Evolutionary conservation across 805 yeast genomes (phyloP), one percentile per base, ranked within the genome.

Genomic region (Teunomyces stri): DNA sequence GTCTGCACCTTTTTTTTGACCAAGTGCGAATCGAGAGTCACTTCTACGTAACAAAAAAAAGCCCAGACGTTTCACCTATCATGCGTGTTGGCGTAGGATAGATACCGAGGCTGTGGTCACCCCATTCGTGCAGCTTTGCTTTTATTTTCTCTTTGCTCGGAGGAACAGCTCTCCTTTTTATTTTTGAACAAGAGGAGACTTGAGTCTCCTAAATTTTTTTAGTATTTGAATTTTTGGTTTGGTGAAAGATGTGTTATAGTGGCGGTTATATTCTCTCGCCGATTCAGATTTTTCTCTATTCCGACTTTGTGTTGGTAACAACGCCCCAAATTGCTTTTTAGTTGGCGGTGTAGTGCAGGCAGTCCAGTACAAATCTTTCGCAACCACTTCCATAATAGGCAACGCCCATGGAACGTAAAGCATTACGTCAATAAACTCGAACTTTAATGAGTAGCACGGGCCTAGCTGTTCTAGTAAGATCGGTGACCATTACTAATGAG

Each of bases 281-380:
- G 34, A 31, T 31, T 31, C 34, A 31, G 34, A 13, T 31, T 31
- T 31, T 31, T 31, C 34, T 13, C 22, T 12, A 35, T 35, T 35
- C 38, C 38, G 38, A 35, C 38, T 35, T 35, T 35, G 38, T 35
- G 38, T 35, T n/a, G 38, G 22, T 20, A 21, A 35, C 38, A 35
- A 20, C 38, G 38, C 38, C 38, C 38, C 38, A 18, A 35, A 31
- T 31, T 31, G 34, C 34, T 31, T 31, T 31, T 31, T 13, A 31
- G 18, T 6, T 31, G 34, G 34, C 34, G 34, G 34, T 11, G 16
- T 7, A 31, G 34, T 31, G 34, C 34, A 31, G 34, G 16, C 34
- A 13, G 34, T n/a, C 18, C 34, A 31, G 34, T 31, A 9, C 34
- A 13, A n/a, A 31, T 31, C 34, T 35, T 35, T 35, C 38, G 38